Base-by-base conservation (phyloP, 257 asterid species). In the Fraxinus americana region DNA sequence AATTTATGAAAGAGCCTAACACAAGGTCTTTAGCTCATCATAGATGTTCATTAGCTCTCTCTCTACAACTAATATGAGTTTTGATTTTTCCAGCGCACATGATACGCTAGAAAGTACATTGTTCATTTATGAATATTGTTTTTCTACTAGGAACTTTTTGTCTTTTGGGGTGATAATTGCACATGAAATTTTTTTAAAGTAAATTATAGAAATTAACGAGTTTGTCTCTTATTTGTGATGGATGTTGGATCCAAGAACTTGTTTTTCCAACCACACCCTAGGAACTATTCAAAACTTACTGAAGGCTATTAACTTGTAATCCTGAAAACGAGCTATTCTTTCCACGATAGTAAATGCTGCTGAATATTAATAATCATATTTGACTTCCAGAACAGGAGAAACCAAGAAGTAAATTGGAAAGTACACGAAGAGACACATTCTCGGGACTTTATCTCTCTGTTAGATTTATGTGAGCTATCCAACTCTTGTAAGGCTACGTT, bases 351-450 rank as follows among this genome's bases (percentile, higher is more conserved):
- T 63, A 63, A 25, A 63, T 63, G 35, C 69, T 63, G 34, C 19
- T 63, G 36, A 63, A 63, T 63, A 84, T 70, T 74, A 39, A 83
- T 52, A 25, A 57, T 73, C 72, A 57, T 50, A 32, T 61, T 50
- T 77, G 52, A 71, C 61, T 32, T 82, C 78, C 84, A 86, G 89
- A 67, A 84, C 82, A 75, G 83, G 85, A 85, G 83, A 83, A 92
- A 83, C 81, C 35, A 75, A 67, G 78, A 82, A 76, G 75, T 86
- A 59, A 92, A 92, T 57, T 92, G 97, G 97, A 92, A 90, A 79
- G 80, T 77, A 67, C 90, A 77, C 10, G 88, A 88, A 73, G 90
- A 90, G 89, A 79, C 83, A 17, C 79, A 52, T 79, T 70, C 88
- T 57, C 88, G 81, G 76, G 87, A 85, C 71, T 87, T 87, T 75